phyloP scores from a whole-genome alignment of 805 yeast genomes.

The Nakazawaea laoshanensis region DNA sequence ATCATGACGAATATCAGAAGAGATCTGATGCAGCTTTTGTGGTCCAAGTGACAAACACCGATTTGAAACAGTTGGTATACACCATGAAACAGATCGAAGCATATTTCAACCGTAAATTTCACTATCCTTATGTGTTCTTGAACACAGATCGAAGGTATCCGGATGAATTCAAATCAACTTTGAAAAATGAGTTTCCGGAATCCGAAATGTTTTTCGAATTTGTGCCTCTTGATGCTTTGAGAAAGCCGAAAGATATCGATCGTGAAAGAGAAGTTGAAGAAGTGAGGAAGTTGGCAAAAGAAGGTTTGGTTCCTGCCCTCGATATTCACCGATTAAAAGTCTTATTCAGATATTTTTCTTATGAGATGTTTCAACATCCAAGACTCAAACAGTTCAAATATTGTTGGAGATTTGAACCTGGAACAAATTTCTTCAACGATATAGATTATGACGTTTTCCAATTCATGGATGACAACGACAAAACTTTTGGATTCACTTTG shows the following conservation, averaged over 20 bases:
- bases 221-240: conserved; percentile 45
- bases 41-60: conserved; percentile 65
- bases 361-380: conserved; percentile 72
- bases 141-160: conserved; percentile 61
- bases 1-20: conserved; percentile 9
- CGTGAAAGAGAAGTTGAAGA: conserved; percentile 16
- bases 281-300: conserved; percentile 20
- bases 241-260: conserved; percentile 51
- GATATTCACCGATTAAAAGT: conserved; percentile 71
- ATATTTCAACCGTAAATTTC: conserved; percentile 59
- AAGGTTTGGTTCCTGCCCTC: conserved; percentile 57
- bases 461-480: conserved; percentile 68
- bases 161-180: conserved; percentile 40
- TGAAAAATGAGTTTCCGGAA: conserved; percentile 30
- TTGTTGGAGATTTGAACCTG: conserved; percentile 94
- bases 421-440: conserved; percentile 65
- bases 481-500: conserved; percentile 71
- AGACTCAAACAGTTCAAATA: conserved; percentile 63
- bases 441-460: conserved; percentile 73
- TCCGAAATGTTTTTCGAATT: conserved; percentile 39
- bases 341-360: conserved; percentile 86
- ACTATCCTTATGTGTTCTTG: conserved; percentile 74
- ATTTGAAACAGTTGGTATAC: conserved; percentile 34
- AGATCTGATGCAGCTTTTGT: conserved; percentile 72
- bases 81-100: conserved; percentile 57